Base-by-base conservation (phyloP, 2,329 filamentous ascomycete genomes). In the Taxawa tesnikishii region DNA sequence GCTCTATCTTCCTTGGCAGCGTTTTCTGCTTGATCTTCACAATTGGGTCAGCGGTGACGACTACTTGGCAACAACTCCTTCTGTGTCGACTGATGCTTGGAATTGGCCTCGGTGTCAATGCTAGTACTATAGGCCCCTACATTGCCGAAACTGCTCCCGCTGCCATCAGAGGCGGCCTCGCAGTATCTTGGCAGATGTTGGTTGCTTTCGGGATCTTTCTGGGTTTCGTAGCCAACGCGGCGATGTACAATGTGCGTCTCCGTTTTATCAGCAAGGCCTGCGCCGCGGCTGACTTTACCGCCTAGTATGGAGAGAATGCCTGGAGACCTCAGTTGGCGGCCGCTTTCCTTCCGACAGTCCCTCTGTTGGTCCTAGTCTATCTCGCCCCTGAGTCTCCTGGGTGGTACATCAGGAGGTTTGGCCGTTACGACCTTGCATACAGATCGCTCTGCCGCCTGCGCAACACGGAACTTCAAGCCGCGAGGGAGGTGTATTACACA, bases 111-210 rank as follows among this genome's bases (percentile, higher is more conserved):
- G 50, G 50, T n/a, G 44, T 47, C 11, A 53, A 53, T 37, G 46
- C 47, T n/a, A 73, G 76, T 0, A 65, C 60, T 9, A 58, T 65
- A 0, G 60, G 60, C 2, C 50, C 60, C 33, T 59, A 51, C 35
- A 46, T 52, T 10, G 54, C 58, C 5, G 56, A 58, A 38, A 55
- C 51, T 31, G 67, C 75, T 43, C 54, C 53, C 4, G 50, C 62
- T 3, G 58, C 60, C 3, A 69, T 79, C 32, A 52, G 62, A 6
- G 74, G 75, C 5, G 58, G 77, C 6, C 63, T 88, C 12, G 80
- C 85, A 39, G 87, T 88, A 81, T 76, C 75, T 39, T 88, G 82
- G 81, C 78, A 87, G 56, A 63, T 79, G 54, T 79, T 74, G 71
- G 45, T 48, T 31, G 48, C 15, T 17, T 9, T 28, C 31, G 43